Base-by-base conservation (phyloP, 129 eudicot genomes). In the Calendula officinalis region DNA sequence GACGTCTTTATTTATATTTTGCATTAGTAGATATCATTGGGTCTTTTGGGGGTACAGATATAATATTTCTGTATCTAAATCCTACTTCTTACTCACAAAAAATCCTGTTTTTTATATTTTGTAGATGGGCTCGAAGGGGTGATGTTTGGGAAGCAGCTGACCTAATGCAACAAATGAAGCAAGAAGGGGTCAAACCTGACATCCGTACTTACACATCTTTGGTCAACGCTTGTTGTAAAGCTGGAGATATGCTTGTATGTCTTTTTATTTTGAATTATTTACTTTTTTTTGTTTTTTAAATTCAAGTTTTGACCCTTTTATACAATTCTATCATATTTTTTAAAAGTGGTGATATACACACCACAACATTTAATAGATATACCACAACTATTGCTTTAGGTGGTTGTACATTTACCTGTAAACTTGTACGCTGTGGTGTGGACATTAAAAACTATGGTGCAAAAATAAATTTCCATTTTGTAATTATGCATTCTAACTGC, bases 81-180 rank as follows among this genome's bases (percentile, higher is more conserved):
- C 0, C 0, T 52, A 8, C 38, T 16, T 5, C 15, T 59, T 16
- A 8, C 60, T 27, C 9, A 12, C 9, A 57, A 46, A 0, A 41
- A 62, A 62, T 35, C 41, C 54, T 44, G 5, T 62, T 8, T 55
- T 52, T 30, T 30, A 22, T 22, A 22, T 22, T 17, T 5, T 80
- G 77, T 71, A 91, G 98, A 69, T 94, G 99, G 99, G 99, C 99
- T 81, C 81, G 99, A 44, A 80, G 99, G 68, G 99, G 99, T 53
- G 99, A 94, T 77, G 97, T 94, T 78, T 94, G 99, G 99, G 99
- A 94, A 77, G 99, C 99, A 36, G 95, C 99, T 17, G 99, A 94
- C 73, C 62, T 94, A 49, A 83, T 86, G 84, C 97, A 94, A 67
- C 97, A 94, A 75, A 94, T 94, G 99, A 94, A 85, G 73, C 80